Conservation (phyloP, 2,329 filamentous ascomycete genomes). For the Hyphodiscus sp. region DNA sequence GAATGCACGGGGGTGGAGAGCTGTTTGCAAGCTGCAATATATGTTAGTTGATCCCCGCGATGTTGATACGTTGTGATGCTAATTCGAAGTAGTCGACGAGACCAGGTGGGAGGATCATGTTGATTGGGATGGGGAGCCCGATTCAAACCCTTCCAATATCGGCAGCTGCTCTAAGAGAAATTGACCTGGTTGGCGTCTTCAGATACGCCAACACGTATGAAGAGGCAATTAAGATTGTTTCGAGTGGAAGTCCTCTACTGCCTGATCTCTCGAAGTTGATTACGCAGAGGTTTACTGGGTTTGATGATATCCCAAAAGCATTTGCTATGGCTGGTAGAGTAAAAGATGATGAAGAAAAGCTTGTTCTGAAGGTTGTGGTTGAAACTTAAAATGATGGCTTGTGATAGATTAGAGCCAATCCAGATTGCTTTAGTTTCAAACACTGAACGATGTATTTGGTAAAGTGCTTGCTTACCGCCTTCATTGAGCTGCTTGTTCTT, state of each 20-base stretch:
- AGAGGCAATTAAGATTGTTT: constrained; percentile 78
- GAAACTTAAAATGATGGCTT: constrained; percentile 12
- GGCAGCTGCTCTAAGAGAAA: constrained; percentile 66
- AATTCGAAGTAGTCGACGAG: constrained; percentile 43
- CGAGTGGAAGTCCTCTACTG: constrained; percentile 57
- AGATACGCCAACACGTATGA: constrained; percentile 86
- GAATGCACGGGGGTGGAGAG: constrained; percentile 54
- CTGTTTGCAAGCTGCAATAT: constrained; percentile 51
- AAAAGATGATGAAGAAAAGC: constrained; percentile 28
- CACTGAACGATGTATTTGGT: no score
- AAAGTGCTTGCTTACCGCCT: no score
- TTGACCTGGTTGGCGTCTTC: constrained; percentile 71
- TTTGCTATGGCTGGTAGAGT: constrained; percentile 78
- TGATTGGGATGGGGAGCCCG: constrained; percentile 73
- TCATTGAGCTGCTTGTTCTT: no score
- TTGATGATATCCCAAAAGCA: constrained; percentile 80
- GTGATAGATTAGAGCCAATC: no score
- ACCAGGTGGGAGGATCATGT: constrained; percentile 63
- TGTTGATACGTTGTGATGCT: neutral
- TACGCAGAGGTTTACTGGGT: constrained; percentile 69
- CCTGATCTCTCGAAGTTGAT: constrained; percentile 76
- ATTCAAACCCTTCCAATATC: constrained; percentile 69
- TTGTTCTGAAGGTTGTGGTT: constrained; percentile 30
- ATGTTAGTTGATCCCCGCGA: constrained; percentile 36
- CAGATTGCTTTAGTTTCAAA: no score